Percentiles rank a stretch among this genome's conserved stretches.
Evolutionary conservation across 805 yeast genomes (phyloP).

Genomic region (Candida patagonica): DNA sequence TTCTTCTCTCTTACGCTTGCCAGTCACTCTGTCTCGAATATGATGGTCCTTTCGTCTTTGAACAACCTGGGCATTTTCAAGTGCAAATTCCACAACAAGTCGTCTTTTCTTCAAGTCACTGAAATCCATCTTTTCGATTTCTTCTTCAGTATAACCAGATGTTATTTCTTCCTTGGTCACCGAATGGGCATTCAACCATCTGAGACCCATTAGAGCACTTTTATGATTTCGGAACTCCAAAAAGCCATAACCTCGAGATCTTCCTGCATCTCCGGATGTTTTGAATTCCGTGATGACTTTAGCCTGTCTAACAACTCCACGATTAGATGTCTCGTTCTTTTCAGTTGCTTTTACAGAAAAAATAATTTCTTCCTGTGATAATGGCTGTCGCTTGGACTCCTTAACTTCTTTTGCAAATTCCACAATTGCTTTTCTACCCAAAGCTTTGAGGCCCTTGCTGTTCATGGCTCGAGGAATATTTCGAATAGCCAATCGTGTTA

Average conservation of each 20-base stretch:
- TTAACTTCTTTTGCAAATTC: slow-evolving; percentile 87
- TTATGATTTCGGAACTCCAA: slow-evolving; percentile 88
- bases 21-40: slow-evolving; percentile 15
- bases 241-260: slow-evolving; percentile 96
- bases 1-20: slow-evolving; percentile 20
- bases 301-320: slow-evolving; percentile 89
- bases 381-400: slow-evolving; percentile 63
- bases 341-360: slow-evolving; percentile 66
- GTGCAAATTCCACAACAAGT: slow-evolving; percentile 87
- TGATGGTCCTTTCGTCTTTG: slow-evolving; percentile 69
- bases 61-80: slow-evolving; percentile 90
- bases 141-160: slow-evolving; percentile 20
- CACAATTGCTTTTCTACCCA: slow-evolving; percentile 91
- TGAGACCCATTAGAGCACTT: slow-evolving; percentile 86
- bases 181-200: slow-evolving; percentile 94
- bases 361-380: slow-evolving; percentile 77
- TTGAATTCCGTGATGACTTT: slow-evolving; percentile 89
- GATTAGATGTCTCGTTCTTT: slow-evolving; percentile 27
- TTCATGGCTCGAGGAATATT: slow-evolving; percentile 90
- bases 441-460: slow-evolving; percentile 77
- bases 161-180: slow-evolving; percentile 60
- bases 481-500: slow-evolving; percentile 90
- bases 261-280: slow-evolving; percentile 76
- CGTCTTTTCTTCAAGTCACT: slow-evolving; percentile 48
- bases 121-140: slow-evolving; percentile 14